Conservation (phyloP, 2,329 filamentous ascomycete genomes). For the Aureobasidium pullulans region DNA sequence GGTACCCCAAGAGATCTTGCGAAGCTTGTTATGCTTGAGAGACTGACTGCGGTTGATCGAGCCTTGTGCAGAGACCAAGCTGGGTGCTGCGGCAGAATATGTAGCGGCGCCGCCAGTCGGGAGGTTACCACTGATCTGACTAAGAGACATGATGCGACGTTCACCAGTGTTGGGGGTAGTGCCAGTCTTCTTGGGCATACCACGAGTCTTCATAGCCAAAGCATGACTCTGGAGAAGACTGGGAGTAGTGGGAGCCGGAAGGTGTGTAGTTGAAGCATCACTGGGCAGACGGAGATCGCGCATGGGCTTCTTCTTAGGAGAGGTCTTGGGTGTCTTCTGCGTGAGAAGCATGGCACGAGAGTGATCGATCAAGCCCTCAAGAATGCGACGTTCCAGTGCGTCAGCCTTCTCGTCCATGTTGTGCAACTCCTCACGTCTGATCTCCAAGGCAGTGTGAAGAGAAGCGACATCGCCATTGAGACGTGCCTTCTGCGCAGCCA, state of each 20-base stretch:
- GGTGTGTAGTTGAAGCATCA: conserved; percentile 25
- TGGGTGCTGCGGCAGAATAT: conserved; percentile 22
- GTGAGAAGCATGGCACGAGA: conserved; percentile 82
- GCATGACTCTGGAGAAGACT: conserved; percentile 24
- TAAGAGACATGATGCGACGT: conserved; percentile 81
- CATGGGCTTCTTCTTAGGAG: conserved; percentile 34
- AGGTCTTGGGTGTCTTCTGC: conserved; percentile 44
- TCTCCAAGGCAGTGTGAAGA: conserved; percentile 79
- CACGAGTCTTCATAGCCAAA: conserved; percentile 45
- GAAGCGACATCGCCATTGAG: conserved; percentile 81
- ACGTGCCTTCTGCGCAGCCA: conserved; percentile 69
- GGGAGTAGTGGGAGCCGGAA: conserved; percentile 18
- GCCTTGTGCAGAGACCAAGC: conserved; percentile 20
- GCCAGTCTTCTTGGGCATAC: conserved; percentile 34
- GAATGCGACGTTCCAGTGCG: conserved; percentile 78
- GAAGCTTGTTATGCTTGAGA: conserved; percentile 27
- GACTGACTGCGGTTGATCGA: conserved; percentile 31
- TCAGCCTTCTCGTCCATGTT: conserved; percentile 88
- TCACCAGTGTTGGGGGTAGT: conserved; percentile 30
- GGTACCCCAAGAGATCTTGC: conserved; percentile 27
- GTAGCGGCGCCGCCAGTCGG: conserved; percentile 37
- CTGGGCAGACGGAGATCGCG: conserved; percentile 34
- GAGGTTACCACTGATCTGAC: conserved; percentile 76
- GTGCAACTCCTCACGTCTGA: conserved; percentile 84
- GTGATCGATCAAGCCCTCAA: conserved; percentile 94